Evolutionary conservation across 176 grass and related monocot genomes (phyloP), one percentile per base, ranked within the genome.

Genomic region (Tuctoria greenei): DNA sequence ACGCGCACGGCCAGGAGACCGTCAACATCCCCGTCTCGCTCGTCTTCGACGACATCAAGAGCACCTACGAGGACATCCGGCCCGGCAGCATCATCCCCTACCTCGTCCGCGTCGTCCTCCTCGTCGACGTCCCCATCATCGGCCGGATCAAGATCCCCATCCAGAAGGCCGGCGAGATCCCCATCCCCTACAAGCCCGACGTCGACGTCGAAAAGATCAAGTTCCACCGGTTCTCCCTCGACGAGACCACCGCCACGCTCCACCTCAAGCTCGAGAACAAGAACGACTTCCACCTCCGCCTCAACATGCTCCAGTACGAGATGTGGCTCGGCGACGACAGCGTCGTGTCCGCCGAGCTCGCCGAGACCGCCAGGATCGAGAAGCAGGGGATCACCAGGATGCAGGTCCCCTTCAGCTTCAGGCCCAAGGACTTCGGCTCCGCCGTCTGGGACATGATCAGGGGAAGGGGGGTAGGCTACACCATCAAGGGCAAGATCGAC

Each of bases 381-480:
- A 95, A 99, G 82, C 86, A 99, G 61, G 95, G 95, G 68, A 83
- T 92, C 76, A 86, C 76, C 40, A 89, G 69, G 76, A 95, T 99
- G 91, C 73, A 90, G 63, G 76, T 99, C 51, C 95, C 95, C 0
- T 90, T 99, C 74, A 80, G 67, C 79, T 99, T 99, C 79, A 90
- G 76, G 80, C 95, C 95, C 16, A 95, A 95, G 89, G 95, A 99
- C 0, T 92, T 99, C 5, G 95, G 95, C 16, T 92, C 89, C 10
- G 95, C 91, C 4, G 87, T 99, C 20, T 99, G 95, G 95, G 95
- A 99, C 76, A 95, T 99, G 91, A 88, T 99, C 44, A 95, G 95
- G 84, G 95, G 95, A 0, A 92, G 76, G 65, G 95, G 91, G 5
- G 90, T 83, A 2, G 73, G 87, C 1, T 99, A 99, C 82, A 82